Base-by-base conservation (phyloP, 306 rosid species). In the Rosa multiflora region DNA sequence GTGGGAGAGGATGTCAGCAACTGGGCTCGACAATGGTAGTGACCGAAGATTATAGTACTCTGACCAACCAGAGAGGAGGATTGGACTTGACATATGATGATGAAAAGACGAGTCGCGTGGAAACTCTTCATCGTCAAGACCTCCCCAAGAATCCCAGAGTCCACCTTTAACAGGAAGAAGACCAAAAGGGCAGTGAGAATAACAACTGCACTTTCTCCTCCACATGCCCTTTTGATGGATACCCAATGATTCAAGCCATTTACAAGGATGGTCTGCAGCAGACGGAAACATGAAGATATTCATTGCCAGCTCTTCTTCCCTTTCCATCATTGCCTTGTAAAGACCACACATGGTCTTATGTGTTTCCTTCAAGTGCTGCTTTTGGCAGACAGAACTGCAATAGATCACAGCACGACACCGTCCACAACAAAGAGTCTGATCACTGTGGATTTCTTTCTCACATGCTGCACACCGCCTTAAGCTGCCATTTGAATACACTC, bases 161-260 rank as follows among this genome's bases (percentile, higher is more conserved):
- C 85, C 87, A 17, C 90, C 90, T 79, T 89, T 87, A 46, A 84
- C 82, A 55, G 90, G 93, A 80, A 89, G 91, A 58, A 84, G 94
- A 48, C 91, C 94, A 8, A 80, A 86, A 42, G 89, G 85, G 80
- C 89, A 84, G 76, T 88, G 90, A 69, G 91, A 83, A 73, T 83
- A 88, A 80, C 94, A 88, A 61, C 84, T 77, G 49, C 91, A 83
- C 73, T 85, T 90, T 79, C 94, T 88, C 77, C 91, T 83, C 90
- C 94, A 90, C 91, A 90, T 90, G 72, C 88, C 90, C 80, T 85
- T 88, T 59, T 88, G 90, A 79, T 88, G 91, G 78, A 84, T 79
- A 6, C 85, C 85, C 77, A 90, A 77, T 32, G 90, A 86, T 76
- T 90, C 91, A 64, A 90, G 94, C 90, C 90, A 90, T 62, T 83